Conservation (phyloP, 1,284 basidiomycete genomes). For the Ganoderma lingzhi region DNA sequence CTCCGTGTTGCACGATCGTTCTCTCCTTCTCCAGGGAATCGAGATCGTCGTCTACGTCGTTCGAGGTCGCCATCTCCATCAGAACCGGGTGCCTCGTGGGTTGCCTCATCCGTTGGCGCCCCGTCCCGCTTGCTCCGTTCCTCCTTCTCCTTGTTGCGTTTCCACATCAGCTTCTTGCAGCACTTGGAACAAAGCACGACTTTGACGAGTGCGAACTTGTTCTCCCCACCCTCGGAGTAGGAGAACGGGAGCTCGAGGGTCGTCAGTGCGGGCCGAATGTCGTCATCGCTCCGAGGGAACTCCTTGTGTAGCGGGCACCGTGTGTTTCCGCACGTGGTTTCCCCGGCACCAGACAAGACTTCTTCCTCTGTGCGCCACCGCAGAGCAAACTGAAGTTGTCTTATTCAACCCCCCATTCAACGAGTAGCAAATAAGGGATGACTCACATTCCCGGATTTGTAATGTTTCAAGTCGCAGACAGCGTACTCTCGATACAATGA, state of each 20-base stretch:
- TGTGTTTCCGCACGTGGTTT: conserved; percentile 87
- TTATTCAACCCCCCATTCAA: not conserved
- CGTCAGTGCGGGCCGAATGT: conserved; percentile 51
- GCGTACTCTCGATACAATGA: conserved; percentile 92
- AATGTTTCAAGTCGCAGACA: conserved; percentile 93
- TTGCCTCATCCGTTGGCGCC: not conserved
- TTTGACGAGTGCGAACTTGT: conserved; percentile 87
- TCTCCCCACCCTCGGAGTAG: conserved; percentile 81
- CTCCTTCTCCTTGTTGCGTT: conserved; percentile 73
- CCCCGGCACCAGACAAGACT: conserved; percentile 84
- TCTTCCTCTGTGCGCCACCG: conserved; percentile 93
- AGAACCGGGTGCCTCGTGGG: not conserved
- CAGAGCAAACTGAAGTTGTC: conserved; percentile 70
- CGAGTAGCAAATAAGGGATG: too few relatives aligned
- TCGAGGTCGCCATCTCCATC: not conserved
- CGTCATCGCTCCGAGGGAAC: conserved; percentile 33
- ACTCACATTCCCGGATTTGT: conserved; percentile 86
- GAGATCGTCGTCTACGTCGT: conserved; percentile 5
- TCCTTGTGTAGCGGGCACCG: conserved; percentile 77
- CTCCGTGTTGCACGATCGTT: not conserved
- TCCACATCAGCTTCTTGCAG: conserved; percentile 86
- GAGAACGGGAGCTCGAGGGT: conserved; percentile 90
- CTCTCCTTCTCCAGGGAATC: not conserved
- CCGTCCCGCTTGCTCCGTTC: conserved; percentile 19
- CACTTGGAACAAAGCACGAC: conserved; percentile 85